Conservation (phyloP, 2,329 filamentous ascomycete species). For the Elsinoe australis region DNA sequence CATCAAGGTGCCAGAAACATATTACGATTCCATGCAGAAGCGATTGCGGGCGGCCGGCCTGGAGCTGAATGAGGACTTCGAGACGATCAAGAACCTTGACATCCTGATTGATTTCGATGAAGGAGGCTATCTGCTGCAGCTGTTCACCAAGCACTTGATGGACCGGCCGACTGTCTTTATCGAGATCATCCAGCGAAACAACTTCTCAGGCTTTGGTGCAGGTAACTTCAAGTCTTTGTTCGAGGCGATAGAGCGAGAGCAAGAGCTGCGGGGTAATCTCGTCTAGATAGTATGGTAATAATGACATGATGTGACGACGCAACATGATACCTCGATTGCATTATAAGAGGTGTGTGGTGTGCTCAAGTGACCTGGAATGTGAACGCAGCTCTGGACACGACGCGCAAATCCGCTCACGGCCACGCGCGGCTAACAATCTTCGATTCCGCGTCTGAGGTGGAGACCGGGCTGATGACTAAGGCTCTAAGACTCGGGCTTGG, state of each 20-base stretch:
- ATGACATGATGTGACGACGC: constrained; percentile 9
- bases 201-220: constrained; percentile 86
- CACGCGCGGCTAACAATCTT: neutral
- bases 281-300: constrained; percentile 10
- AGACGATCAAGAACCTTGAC: constrained; percentile 65
- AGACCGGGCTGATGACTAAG: neutral
- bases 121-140: constrained; percentile 68
- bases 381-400: neutral
- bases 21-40: constrained; percentile 70
- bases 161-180: constrained; percentile 92
- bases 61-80: constrained; percentile 68
- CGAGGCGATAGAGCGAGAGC: constrained; percentile 90
- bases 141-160: constrained; percentile 67
- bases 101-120: constrained; percentile 96
- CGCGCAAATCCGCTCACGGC: neutral
- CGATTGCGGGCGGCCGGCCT: constrained; percentile 58
- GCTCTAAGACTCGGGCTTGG: neutral
- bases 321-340: neutral
- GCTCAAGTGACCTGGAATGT: neutral
- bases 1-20: constrained; percentile 78
- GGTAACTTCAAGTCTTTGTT: constrained; percentile 95
- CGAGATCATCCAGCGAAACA: constrained; percentile 88
- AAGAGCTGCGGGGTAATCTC: constrained; percentile 77
- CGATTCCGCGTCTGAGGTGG: neutral
- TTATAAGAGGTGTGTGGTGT: neutral